Evolutionary conservation across 768 basidiomycete species (phyloP).

Genomic region (Tephrocybe sp.): DNA sequence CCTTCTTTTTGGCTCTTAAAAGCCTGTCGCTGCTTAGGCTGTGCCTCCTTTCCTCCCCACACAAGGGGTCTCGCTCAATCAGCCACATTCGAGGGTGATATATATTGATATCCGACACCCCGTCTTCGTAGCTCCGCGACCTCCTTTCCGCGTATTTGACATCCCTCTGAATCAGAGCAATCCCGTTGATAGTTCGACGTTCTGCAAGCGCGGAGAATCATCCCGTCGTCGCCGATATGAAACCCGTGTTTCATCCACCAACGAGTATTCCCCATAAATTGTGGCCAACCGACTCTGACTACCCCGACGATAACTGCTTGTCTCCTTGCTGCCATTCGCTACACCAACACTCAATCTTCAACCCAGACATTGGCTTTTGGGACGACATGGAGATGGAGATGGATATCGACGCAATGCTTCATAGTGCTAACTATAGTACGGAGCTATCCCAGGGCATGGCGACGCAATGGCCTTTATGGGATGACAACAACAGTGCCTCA

Average conservation of each 20-base stretch:
- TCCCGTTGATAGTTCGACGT: slow-evolving; percentile 19
- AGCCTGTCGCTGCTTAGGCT: slow-evolving; percentile 4
- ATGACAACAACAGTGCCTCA: slow-evolving; percentile 1
- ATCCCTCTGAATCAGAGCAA: slow-evolving; percentile 6
- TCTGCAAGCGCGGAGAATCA: slow-evolving; percentile 18
- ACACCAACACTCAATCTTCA: background rate
- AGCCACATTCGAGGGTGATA: background rate
- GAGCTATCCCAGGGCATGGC: slow-evolving; percentile 1
- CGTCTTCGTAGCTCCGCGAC: slow-evolving; percentile 6
- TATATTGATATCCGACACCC: slow-evolving; percentile 10
- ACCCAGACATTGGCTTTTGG: slow-evolving; percentile 7
- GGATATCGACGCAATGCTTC: slow-evolving; percentile 3
- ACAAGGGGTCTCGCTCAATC: background rate
- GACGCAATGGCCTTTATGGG: slow-evolving; percentile 9
- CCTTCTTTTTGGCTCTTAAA: slow-evolving; percentile 18
- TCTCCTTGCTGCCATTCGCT: slow-evolving; percentile 3
- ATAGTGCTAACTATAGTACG: background rate
- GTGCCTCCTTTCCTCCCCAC: slow-evolving; percentile 4
- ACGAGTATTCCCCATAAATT: slow-evolving; percentile 11
- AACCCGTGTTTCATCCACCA: slow-evolving; percentile 14
- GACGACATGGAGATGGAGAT: slow-evolving; percentile 10
- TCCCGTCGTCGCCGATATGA: slow-evolving; percentile 14
- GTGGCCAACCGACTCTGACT: background rate
- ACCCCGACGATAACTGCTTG: background rate
- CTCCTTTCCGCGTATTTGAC: slow-evolving; percentile 2